Conservation (phyloP, 1,284 basidiomycete species). For the Apiotrichum gamsii region DNA sequence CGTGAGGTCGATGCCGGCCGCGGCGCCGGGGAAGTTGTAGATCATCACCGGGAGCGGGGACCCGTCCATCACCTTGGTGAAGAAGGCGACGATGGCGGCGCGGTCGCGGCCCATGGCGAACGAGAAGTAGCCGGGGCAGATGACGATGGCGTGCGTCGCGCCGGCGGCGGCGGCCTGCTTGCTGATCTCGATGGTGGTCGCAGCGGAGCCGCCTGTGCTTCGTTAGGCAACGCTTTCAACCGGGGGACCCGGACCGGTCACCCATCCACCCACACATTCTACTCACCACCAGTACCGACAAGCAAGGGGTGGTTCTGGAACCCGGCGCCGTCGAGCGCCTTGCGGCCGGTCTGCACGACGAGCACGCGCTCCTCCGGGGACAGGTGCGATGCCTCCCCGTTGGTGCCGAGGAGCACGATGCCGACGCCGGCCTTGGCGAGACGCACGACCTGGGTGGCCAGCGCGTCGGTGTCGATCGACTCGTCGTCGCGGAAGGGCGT, state of each 20-base stretch:
- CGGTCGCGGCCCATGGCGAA: conserved; percentile 49
- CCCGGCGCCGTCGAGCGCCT: conserved; percentile 67
- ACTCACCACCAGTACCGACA: conserved; percentile 73
- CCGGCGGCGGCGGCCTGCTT: conserved; percentile 72
- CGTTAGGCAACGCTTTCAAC: not conserved
- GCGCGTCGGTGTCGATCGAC: conserved; percentile 43
- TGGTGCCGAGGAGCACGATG: conserved; percentile 49
- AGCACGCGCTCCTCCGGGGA: conserved; percentile 61
- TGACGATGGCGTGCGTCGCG: conserved; percentile 58
- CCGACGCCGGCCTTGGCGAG: conserved; percentile 49
- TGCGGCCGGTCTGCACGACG: conserved; percentile 60
- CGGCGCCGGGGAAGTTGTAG: conserved; percentile 77
- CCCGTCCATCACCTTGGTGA: conserved; percentile 64
- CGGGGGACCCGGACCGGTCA: too few relatives aligned
- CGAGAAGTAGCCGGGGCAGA: conserved; percentile 49
- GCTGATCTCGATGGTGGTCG: conserved; percentile 74
- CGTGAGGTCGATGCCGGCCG: conserved; percentile 78
- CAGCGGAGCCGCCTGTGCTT: conserved; percentile 55
- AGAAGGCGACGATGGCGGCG: conserved; percentile 48
- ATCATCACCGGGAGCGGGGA: conserved; percentile 81
- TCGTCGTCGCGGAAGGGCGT: conserved; percentile 48
- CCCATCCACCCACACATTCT: too few relatives aligned
- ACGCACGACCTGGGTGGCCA: conserved; percentile 47
- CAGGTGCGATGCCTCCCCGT: conserved; percentile 56
- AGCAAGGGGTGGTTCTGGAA: conserved; percentile 65